Percentiles rank a stretch among this genome's conserved stretches.
Conservation (phyloP, 345 rosid genomes). For the Bruguiera parviflora region DNA sequence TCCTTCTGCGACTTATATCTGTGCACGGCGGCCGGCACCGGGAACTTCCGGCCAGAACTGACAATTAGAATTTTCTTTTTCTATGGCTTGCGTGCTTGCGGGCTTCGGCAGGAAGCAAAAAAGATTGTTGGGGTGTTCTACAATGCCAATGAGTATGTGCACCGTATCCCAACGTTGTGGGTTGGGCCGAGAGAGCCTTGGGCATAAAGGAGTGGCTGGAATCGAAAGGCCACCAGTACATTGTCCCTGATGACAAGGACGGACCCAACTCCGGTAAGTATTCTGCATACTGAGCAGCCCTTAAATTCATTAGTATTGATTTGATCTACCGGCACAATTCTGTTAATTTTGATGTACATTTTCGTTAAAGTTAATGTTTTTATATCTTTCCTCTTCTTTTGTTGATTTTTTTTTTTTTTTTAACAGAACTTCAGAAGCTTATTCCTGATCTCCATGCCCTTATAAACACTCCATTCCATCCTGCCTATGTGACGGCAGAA, state of each 20-base stretch:
- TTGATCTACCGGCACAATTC: background rate
- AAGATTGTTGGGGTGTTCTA: conserved; percentile 97
- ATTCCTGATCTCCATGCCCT: conserved; percentile 82
- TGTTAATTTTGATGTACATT: background rate
- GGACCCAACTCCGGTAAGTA: conserved; percentile 65
- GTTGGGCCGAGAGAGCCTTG: conserved; percentile 69
- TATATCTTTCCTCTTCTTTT: background rate
- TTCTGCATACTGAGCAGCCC: no score
- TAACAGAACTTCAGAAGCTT: conserved; percentile 80
- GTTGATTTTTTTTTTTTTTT: background rate
- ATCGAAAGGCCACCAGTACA: conserved; percentile 80
- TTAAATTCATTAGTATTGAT: background rate
- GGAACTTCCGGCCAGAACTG: background rate
- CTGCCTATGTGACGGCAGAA: conserved; percentile 84
- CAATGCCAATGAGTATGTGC: conserved; percentile 77
- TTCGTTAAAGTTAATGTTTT: background rate
- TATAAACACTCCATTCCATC: conserved; percentile 90
- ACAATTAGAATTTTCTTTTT: background rate
- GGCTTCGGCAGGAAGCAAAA: conserved; percentile 72
- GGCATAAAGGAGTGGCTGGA: conserved; percentile 81
- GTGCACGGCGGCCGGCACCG: no score
- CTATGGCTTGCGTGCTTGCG: conserved; percentile 18
- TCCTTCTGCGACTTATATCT: background rate
- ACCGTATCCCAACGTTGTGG: conserved; percentile 72
- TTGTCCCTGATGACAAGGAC: conserved; percentile 92